Evolutionary conservation across 208 protist species (phyloP), one percentile per base, ranked within the genome.

Genomic region (Porcisia hertigi): DNA sequence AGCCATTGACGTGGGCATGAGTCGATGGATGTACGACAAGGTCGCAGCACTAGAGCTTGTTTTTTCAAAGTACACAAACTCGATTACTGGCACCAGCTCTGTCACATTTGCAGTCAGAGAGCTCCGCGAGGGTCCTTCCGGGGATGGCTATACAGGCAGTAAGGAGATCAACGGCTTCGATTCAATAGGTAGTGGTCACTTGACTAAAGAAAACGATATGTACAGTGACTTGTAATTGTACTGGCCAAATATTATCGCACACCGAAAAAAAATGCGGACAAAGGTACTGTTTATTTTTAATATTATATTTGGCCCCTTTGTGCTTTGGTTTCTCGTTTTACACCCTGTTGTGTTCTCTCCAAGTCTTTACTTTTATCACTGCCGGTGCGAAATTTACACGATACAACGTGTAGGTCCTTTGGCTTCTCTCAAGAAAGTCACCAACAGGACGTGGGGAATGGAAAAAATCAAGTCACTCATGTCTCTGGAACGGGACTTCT

Each of bases 1-100:
- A 75, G 90, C 85, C 8, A 82, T 87, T 39, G 92, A 96, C 78
- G 89, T 96, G 3, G 91, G 88, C 25, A 75, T 95, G 54, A 93
- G 88, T 77, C 71, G 82, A 7, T 93, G 89, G 91, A 91, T 95
- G 87, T 91, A 89, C 71, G 82, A 87, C 63, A 88, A 86, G 59
- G 58, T 91, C 43, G 89, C 81, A 57, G 88, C 86, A 30, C 75
- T 93, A 47, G 87, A 93, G 64, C 79, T 95, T 70, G 74, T 80
- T 3, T 81, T 86, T 58, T 71, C 72, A 1, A 81, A 75, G 52
- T 87, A 86, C 75, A 58, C 39, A 12, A 73, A 78, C 30, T 63
- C 14, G 1, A 63, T 74, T 45, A 75, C 49, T n/a, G 75, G 73
- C 16, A 12, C 70, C 12, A 6, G 71, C 2, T 63, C 60, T 1